Evolutionary conservation across 106 monocot species (phyloP).

Genomic region (Dioscorea dumetorum): DNA sequence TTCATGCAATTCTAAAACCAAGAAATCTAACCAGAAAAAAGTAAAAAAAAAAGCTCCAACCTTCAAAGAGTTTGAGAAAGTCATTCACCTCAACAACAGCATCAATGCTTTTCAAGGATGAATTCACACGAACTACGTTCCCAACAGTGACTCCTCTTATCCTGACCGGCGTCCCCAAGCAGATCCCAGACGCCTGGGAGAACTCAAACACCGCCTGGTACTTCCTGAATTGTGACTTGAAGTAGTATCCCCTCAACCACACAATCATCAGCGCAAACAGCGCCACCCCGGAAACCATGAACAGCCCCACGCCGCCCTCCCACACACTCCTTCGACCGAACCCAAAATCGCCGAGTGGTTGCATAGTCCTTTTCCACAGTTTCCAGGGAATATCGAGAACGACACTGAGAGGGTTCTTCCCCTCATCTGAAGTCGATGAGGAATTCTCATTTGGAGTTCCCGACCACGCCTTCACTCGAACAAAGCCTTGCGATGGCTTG

Average conservation of each 20-base stretch:
- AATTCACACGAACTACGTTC: slow-evolving; percentile 59
- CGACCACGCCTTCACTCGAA: slow-evolving; percentile 17
- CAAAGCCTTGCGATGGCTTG: slow-evolving; percentile 2
- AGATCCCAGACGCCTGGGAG: slow-evolving; percentile 72
- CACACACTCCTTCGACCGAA: slow-evolving; percentile 69
- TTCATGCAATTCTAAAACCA: no score
- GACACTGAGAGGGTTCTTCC: slow-evolving; percentile 24
- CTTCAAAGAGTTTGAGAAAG: not conserved
- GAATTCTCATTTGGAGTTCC: slow-evolving; percentile 10
- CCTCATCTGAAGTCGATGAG: slow-evolving; percentile 11
- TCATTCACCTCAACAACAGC: slow-evolving; percentile 60
- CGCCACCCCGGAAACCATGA: slow-evolving; percentile 64
- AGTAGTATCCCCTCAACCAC: slow-evolving; percentile 65
- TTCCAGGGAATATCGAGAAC: slow-evolving; percentile 51
- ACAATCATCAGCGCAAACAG: slow-evolving; percentile 59
- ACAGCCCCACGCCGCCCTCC: slow-evolving; percentile 88
- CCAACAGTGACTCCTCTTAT: slow-evolving; percentile 85
- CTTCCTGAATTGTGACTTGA: slow-evolving; percentile 62
- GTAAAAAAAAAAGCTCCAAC: no score
- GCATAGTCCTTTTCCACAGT: slow-evolving; percentile 46
- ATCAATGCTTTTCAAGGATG: slow-evolving; percentile 72
- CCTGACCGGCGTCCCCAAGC: slow-evolving; percentile 78
- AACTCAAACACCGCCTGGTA: slow-evolving; percentile 81
- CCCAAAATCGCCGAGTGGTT: slow-evolving; percentile 65
- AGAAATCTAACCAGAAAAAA: no score